Base-by-base conservation (phyloP, 306 rosid genomes). In the Biancaea sappan region DNA sequence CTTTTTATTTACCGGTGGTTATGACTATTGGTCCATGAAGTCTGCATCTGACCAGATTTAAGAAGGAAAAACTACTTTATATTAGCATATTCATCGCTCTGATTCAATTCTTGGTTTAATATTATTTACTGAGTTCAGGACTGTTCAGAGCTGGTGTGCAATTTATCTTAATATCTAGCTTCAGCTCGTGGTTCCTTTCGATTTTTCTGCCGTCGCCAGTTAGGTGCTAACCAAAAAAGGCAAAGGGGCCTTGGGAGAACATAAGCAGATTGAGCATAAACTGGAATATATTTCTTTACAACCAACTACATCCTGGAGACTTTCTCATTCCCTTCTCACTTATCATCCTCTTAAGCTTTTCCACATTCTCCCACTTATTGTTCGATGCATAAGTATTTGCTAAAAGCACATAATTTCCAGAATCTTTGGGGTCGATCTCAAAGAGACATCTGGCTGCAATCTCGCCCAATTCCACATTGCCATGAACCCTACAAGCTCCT, bases 401-500 rank as follows among this genome's bases (percentile, higher is more conserved):
- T 40, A 92, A 79, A 82, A 88, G 88, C 77, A 85, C 90, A 56
- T 84, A 89, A 76, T 80, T 88, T 71, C 84, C 96, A 8, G 86
- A 66, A 71, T 86, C 73, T 12, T 53, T 47, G 1, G 92, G 93
- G 72, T 89, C 97, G 18, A 88, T 75, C 68, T 81, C 70, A 16
- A 86, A 83, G 62, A 92, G 89, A 68, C 72, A 83, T 78, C 44
- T 82, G 24, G 96, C 96, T 58, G 88, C 89, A 72, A 61, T 86
- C 83, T 86, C 91, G 32, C 86, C 93, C 80, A 92, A 73, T 63
- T 88, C 85, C 32, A 81, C 74, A 79, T 88, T 83, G 25, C 89
- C 90, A 72, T 91, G 81, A 54, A 87, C 76, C 77, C 77, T 80
- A 81, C 97, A 92, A 66, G 93, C 93, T 62, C 85, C 90, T 77